Evolutionary conservation across 441 rosid species (phyloP), one percentile per base, ranked within the genome.

Genomic region (Viola pubescens): DNA sequence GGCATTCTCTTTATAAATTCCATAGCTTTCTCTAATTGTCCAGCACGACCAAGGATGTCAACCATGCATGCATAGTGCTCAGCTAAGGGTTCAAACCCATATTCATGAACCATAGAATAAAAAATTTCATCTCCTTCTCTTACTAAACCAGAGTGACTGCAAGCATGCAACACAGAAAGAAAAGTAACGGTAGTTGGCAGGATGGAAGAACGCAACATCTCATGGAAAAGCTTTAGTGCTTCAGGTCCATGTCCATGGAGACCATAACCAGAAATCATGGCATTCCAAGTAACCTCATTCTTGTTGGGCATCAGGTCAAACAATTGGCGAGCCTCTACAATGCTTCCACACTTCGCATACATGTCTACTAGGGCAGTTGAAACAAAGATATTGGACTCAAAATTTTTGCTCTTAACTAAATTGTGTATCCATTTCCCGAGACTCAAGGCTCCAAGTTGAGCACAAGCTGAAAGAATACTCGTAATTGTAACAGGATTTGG

Each of bases 281-380:
- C 75, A 63, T 88, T 88, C 96, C 96, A 88, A 63, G 96, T 86
- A 39, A 88, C 89, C 63, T 73, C 90, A 68, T 84, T 84, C 77
- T 81, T 88, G 73, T 71, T 74, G 0, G 79, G 74, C 71, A 78
- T 78, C 47, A 12, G 62, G 57, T 86, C 77, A 77, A 88, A 88
- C 69, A 86, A 69, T 50, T 53, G 56, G 7, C 77, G 79, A 58
- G 96, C 89, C 77, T 81, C 86, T 9, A 5, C 75, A 59, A 84
- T 78, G 78, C 81, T 86, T 59, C 96, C 94, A 51, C 96, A 86
- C 69, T 88, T 88, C 2, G 94, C 87, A 72, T 86, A 82, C 96
- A 86, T 88, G 69, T 81, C 94, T 38, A 88, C 77, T 69, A 88
- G 68, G 68, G 91, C 89, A 16, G 91, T 86, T 49, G 91, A 79